phyloP scores from a whole-genome alignment of 2,329 filamentous ascomycete species.

The Lachnellula cervina region DNA sequence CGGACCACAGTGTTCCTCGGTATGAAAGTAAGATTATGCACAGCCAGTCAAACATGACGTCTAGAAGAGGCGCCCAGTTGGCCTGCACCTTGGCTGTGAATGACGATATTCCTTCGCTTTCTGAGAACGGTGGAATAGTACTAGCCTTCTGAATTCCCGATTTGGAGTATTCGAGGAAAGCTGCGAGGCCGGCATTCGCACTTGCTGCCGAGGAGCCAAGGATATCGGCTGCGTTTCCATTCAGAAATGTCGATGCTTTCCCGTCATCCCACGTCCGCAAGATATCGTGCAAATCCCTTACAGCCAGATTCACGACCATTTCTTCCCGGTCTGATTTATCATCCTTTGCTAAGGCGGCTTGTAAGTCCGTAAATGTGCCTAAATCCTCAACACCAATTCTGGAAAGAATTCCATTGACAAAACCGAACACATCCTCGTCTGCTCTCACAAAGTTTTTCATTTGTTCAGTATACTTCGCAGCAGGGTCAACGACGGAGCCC shows the following conservation, averaged over 20 bases:
- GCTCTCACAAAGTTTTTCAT: slow-evolving; percentile 36
- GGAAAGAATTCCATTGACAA: slow-evolving; percentile 23
- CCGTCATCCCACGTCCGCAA: slow-evolving; percentile 35
- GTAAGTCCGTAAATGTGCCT: slow-evolving; percentile 25
- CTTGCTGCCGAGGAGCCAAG: slow-evolving; percentile 27
- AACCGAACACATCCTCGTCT: slow-evolving; percentile 29
- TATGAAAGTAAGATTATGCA: slow-evolving; percentile 48
- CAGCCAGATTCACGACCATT: slow-evolving; percentile 23
- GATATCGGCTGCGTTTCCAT: slow-evolving; percentile 29
- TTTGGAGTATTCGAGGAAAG: slow-evolving; percentile 61
- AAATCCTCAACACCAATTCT: slow-evolving; percentile 30
- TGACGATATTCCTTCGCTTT: slow-evolving; percentile 44
- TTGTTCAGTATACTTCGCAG: slow-evolving; percentile 48
- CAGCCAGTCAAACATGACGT: slow-evolving; percentile 57
- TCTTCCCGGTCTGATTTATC: slow-evolving; percentile 15
- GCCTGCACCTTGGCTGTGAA: slow-evolving; percentile 48
- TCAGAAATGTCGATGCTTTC: slow-evolving; percentile 32
- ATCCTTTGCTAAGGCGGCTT: slow-evolving; percentile 21
- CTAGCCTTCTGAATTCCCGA: slow-evolving; percentile 46
- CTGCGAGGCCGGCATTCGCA: slow-evolving; percentile 46
- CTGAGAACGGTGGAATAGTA: slow-evolving; percentile 46
- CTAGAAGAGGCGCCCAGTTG: slow-evolving; percentile 50
- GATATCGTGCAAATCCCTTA: slow-evolving; percentile 35
- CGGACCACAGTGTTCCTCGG: slow-evolving; percentile 51
- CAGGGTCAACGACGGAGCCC: slow-evolving; percentile 47